Evolutionary conservation across 495 filamentous ascomycete genomes (phyloP), one percentile per base, ranked within the genome.

Genomic region (Recurvomyces mirabilis): DNA sequence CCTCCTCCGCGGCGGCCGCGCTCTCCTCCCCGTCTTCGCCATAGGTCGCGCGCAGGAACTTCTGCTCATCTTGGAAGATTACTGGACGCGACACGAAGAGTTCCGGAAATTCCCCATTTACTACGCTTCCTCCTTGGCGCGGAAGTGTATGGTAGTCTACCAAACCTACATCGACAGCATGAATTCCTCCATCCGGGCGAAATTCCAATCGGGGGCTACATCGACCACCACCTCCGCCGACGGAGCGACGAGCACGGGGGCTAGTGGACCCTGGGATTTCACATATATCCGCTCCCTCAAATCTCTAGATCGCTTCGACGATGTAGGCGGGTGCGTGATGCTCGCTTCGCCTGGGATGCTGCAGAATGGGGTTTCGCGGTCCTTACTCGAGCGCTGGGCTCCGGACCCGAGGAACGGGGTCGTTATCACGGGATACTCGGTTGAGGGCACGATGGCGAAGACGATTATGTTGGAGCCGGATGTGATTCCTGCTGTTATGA

Each of bases 371-470:
- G 87, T 93, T 21, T 93, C 85, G 50, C 71, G 91, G 54, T 85
- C 94, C 56, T 68, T 98, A 10, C 73, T 98, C 2, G 91, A 98
- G 65, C 64, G 91, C 54, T 98, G 91, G 91, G 87, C 89, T 3
- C 91, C 91, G 0, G 89, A 82, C 65, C 81, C 88, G 37, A 82
- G 86, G 58, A 98, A 98, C 62, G 91, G 93, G 10, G 81, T 98
- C 19, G 81, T 98, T 47, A 89, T 98, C 66, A 98, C 91, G 4
- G 91, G 91, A 56, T 98, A 98, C 63, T 91, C 83, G 43, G 91
- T 98, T 19, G 91, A 98, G 64, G 91, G 93, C 10, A 98, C 91
- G 2, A 96, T 98, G 93, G 91, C 87, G 25, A 94, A 94, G 64
- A 73, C 85, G 53, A 76, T 98, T 35, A 78, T 94, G 61, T 83